A percentile compares a stretch with the other conserved stretches of the same genome.
Evolutionary conservation across 129 eudicot species (phyloP).

Genomic region (carrot (Daucus carota)): DH1_v3.0 NC_030385.2:7166001-7166500

Average conservation of each 20-base stretch:
- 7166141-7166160: background rate
- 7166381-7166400: background rate
- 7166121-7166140: background rate
- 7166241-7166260: background rate
- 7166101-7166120: background rate
- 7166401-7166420: conserved; percentile 1
- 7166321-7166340: background rate
- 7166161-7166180: background rate
- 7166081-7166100: background rate
- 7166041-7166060: too few relatives aligned
- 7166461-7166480: background rate
- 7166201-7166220: background rate
- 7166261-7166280: too few relatives aligned
- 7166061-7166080: background rate
- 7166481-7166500: background rate
- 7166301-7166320: background rate
- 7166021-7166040: too few relatives aligned
- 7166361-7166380: background rate
- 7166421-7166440: background rate
- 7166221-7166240: background rate
- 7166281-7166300: too few relatives aligned
- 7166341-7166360: too few relatives aligned
- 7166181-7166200: background rate
- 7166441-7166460: background rate
- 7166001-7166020: too few relatives aligned